phyloP scores from a whole-genome alignment of 164 flowering plant species.

The Annona squamosa region DNA sequence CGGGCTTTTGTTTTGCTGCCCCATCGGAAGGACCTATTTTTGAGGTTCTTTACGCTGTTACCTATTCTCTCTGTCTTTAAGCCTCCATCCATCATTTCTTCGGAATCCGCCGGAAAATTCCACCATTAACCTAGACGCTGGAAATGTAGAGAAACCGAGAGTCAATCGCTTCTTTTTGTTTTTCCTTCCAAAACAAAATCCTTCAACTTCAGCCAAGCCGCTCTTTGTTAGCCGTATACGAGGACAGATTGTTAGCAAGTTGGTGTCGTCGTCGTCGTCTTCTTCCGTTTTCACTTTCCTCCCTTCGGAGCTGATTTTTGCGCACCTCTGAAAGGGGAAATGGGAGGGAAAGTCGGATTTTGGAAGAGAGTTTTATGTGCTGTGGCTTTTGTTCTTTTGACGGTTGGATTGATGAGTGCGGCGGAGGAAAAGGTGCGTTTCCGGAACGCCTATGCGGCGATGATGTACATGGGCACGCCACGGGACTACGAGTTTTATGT shows the following conservation, averaged over 20 bases:
- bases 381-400: background rate
- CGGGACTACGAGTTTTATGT: slow-evolving; percentile 95
- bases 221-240: too few species aligned
- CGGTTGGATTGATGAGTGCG: background rate
- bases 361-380: background rate
- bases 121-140: background rate
- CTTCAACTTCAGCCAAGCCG: too few species aligned
- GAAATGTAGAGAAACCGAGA: background rate
- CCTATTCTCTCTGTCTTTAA: background rate
- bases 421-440: slow-evolving; percentile 12
- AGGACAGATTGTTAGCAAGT: too few species aligned
- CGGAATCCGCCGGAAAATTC: background rate
- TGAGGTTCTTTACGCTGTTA: too few species aligned
- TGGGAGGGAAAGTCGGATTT: slow-evolving; percentile 1
- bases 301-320: background rate
- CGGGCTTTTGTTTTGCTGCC: too few species aligned
- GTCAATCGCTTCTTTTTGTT: background rate
- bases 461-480: slow-evolving; percentile 99
- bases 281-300: too few species aligned
- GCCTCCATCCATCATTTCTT: background rate
- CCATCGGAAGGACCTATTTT: too few species aligned
- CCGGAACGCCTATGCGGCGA: slow-evolving; percentile 77
- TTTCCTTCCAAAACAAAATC: too few species aligned
- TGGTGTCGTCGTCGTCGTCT: too few species aligned
- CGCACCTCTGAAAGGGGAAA: background rate